phyloP scores from a whole-genome alignment of 192 early-diverging fungal genomes.

The Podila minutissima region DNA sequence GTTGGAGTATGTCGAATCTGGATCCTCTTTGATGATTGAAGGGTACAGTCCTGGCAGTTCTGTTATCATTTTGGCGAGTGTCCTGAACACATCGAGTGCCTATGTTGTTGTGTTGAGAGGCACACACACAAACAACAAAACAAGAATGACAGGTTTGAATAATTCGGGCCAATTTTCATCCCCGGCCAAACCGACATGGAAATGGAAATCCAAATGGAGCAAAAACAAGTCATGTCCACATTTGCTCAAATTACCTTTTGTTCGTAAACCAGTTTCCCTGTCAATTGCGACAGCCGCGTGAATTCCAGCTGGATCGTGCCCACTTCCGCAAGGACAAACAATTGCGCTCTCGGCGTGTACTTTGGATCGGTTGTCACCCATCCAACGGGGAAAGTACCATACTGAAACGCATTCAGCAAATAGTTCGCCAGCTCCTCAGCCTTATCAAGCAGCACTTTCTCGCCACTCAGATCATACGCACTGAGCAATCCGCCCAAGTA shows the following conservation, averaged over 20 bases:
- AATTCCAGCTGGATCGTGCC: constrained; percentile 84
- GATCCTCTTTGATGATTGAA: constrained; percentile 55
- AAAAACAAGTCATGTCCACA: no score
- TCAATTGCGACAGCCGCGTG: constrained; percentile 80
- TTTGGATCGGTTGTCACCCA: not conserved
- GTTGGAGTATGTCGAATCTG: not conserved
- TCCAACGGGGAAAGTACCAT: not conserved
- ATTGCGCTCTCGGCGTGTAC: not conserved
- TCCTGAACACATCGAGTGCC: constrained; percentile 65
- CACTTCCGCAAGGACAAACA: constrained; percentile 62
- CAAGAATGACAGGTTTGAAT: not conserved
- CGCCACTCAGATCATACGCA: constrained; percentile 81
- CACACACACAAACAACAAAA: not conserved
- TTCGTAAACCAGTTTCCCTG: constrained; percentile 72
- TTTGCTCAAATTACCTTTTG: constrained; percentile 40
- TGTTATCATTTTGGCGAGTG: constrained; percentile 18
- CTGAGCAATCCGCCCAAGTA: constrained; percentile 74
- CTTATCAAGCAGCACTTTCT: constrained; percentile 69
- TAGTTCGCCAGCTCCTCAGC: constrained; percentile 69
- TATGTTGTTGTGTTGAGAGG: constrained; percentile 52
- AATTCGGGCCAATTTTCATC: not conserved
- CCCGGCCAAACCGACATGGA: not conserved
- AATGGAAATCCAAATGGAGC: no score
- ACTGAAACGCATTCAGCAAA: constrained; percentile 72
- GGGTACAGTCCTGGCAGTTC: constrained; percentile 68